These are phyloP conservation scores for Saraca asoca DNA, from an alignment of 331 rosid genomes.

Conservation along the genomic window DNA sequence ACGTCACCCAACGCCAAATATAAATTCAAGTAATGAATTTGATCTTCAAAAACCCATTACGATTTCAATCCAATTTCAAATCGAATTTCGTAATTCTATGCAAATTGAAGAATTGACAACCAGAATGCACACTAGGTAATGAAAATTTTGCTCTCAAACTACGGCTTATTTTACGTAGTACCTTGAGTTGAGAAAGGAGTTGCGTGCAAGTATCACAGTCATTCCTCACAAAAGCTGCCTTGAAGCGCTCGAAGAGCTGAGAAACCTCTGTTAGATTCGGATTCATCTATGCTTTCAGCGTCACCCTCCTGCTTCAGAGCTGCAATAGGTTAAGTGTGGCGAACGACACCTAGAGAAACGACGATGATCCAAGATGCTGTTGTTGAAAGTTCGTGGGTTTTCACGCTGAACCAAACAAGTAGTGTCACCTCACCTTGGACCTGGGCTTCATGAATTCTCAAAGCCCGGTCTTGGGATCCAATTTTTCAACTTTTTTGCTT, in stretches of 20 bases:
- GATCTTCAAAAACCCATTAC: background rate
- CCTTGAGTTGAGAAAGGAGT: conserved; percentile 84
- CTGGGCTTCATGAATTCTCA: no score
- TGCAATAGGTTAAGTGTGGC: background rate
- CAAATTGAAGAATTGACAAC: no score
- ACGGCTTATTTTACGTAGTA: conserved; percentile 47
- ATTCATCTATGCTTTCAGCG: conserved; percentile 48
- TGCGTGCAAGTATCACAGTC: conserved; percentile 52
- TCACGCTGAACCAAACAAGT: background rate
- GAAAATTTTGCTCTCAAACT: conserved; percentile 21
- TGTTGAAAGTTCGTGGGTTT: background rate
- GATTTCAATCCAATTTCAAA: no score
- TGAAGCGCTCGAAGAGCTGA: conserved; percentile 79
- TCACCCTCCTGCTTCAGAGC: background rate
- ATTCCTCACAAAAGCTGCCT: conserved; percentile 62
- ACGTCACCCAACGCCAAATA: background rate
- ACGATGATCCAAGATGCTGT: background rate
- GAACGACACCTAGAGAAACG: background rate
- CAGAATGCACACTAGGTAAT: background rate
- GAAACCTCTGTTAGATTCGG: conserved; percentile 75
- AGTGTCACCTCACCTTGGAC: no score
- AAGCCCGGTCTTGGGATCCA: no score
- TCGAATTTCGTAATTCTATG: no score
- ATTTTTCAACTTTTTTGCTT: no score
- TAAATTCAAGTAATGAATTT: background rate